Conservation (phyloP, 306 rosid genomes). For the Albizia julibrissin region DNA sequence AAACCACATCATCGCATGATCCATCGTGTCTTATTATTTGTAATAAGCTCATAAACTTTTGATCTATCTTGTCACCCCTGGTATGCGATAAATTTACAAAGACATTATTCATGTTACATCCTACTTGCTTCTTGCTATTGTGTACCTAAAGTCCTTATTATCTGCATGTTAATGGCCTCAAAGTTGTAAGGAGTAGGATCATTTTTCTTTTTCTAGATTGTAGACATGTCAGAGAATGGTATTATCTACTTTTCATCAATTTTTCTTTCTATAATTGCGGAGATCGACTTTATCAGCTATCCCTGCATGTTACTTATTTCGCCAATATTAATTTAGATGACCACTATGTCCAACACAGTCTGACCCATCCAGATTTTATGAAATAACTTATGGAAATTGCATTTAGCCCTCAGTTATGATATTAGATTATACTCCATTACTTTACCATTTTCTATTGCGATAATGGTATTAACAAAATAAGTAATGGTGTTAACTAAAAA, state of each 20-base stretch:
- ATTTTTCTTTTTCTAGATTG: too few relatives aligned
- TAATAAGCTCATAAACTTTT: not conserved
- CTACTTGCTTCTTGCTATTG: not conserved
- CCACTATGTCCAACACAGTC: not conserved
- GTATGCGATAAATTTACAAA: not conserved
- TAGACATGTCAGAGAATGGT: not conserved
- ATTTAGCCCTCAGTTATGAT: not conserved
- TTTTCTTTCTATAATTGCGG: not conserved
- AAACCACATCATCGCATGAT: not conserved
- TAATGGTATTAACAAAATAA: too few relatives aligned
- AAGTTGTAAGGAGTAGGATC: not conserved
- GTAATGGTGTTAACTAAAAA: too few relatives aligned
- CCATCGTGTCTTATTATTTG: not conserved
- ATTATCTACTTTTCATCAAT: not conserved
- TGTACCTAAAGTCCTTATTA: too few relatives aligned
- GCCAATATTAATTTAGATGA: not conserved
- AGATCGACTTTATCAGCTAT: not conserved
- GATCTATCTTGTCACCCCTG: not conserved
- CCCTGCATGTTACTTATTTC: not conserved
- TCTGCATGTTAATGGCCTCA: not conserved
- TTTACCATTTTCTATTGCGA: not conserved
- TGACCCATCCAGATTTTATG: not conserved
- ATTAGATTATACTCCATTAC: not conserved
- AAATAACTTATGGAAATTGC: not conserved
- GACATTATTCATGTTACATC: not conserved